Evolutionary conservation across 257 asterid genomes (phyloP).

Genomic region (Fraxinus cuspidata): DNA sequence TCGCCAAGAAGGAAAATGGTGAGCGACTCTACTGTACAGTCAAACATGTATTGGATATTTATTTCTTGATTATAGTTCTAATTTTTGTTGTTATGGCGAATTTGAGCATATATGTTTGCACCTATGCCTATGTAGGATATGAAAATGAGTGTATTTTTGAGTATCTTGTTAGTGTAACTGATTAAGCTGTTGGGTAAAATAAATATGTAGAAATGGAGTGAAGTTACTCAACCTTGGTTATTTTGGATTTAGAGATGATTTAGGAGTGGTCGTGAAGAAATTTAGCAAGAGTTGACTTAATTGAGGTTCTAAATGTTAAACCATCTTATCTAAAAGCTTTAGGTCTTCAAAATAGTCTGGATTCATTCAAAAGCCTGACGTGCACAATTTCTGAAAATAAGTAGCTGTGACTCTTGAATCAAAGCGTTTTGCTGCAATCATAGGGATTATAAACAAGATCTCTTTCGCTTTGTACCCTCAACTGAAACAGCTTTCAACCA

Average conservation of each 20-base stretch:
- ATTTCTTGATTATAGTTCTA: not conserved
- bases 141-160: not conserved
- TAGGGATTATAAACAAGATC: not conserved
- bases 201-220: not conserved
- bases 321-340: not conserved
- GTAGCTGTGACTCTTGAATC: not conserved
- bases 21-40: conserved; percentile 17
- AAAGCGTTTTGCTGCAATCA: not conserved
- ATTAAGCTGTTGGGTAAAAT: not conserved
- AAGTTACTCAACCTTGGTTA: not conserved
- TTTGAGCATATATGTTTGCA: not conserved
- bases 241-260: not conserved
- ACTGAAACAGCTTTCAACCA: not conserved
- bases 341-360: not conserved
- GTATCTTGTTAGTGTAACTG: not conserved
- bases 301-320: not conserved
- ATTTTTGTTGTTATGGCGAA: not conserved
- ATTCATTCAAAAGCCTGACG: not conserved
- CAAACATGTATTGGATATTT: conserved; percentile 10
- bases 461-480: not conserved
- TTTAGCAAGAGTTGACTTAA: not conserved
- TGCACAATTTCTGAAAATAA: not conserved
- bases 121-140: not conserved
- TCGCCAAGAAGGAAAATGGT: conserved; percentile 50
- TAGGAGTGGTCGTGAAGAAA: not conserved